A percentile compares a stretch with the other conserved stretches of the same genome.
Evolutionary conservation across 495 filamentous ascomycete species (phyloP).

Genomic region (Trichoderma reesei): DNA sequence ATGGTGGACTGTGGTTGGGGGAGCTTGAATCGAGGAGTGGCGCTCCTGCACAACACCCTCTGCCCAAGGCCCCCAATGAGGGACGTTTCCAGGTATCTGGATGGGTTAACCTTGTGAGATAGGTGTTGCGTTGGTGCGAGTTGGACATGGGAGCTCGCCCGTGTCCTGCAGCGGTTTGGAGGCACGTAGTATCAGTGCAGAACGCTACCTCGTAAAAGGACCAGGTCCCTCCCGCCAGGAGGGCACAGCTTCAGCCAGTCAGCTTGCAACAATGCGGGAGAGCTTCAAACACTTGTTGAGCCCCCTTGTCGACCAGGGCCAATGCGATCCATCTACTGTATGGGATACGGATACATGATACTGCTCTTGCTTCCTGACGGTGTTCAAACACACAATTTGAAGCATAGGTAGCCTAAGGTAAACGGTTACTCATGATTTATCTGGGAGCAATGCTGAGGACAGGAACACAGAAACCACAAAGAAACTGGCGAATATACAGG

Average conservation of each 20-base stretch:
- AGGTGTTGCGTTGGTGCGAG: neutral
- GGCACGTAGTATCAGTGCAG: neutral
- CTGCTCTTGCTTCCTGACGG: no score
- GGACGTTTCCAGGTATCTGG: conserved; percentile 7
- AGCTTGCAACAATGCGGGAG: neutral
- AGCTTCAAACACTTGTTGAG: neutral
- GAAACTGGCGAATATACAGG: no score
- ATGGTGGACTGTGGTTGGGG: conserved; percentile 2
- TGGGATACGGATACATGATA: no score
- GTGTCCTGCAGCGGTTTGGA: conserved; percentile 1
- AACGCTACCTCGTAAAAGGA: neutral
- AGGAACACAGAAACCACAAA: no score
- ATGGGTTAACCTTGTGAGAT: conserved; percentile 3
- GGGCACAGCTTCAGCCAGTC: neutral
- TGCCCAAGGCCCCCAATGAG: neutral
- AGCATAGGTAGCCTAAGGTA: no score
- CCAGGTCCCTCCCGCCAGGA: neutral
- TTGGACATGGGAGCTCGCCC: conserved; percentile 3
- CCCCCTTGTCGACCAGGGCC: neutral
- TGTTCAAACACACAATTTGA: no score
- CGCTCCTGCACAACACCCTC: conserved; percentile 7
- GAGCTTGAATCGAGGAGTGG: neutral
- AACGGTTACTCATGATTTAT: no score
- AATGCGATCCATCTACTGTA: neutral
- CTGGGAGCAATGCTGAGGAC: no score